Base-by-base conservation (phyloP, 805 yeast species). In the Grigorovia humatica region DNA sequence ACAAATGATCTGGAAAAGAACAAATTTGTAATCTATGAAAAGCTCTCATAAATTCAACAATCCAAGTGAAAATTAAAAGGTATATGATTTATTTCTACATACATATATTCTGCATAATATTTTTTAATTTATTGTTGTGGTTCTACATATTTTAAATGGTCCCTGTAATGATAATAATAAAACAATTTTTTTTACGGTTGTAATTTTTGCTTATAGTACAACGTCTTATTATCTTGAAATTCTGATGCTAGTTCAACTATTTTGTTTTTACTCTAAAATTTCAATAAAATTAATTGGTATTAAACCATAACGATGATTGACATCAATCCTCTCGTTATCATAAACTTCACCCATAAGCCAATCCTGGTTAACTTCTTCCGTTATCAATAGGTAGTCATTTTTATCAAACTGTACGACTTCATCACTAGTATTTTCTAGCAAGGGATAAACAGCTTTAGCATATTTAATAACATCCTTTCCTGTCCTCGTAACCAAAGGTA, bases 261-360 rank as follows among this genome's bases (percentile, higher is more conserved):
- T 13, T 11, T 15, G 4, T 27, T 43, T 18, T 12, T 44, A 51
- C 35, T 46, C 44, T 17, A 58, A 48, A 8, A 57, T 13, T 47
- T 58, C 54, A 32, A 63, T 58, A 45, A 63, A 63, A 49, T 63
- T 63, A 44, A 49, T 55, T 19, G 67, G 67, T 20, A 63, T 61
- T 19, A 63, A 52, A 17, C 67, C 67, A 20, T 47, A 46, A 38
- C 56, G 55, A 46, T 61, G 61, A 6, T 51, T 50, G 6, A 48
- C 52, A 15, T 51, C 50, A 11, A 61, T 58, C 42, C 44, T 57
- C 40, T 62, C 61, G 48, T 60, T 60, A 44, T 60, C 64, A 47
- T 62, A 62, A 9, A 65, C 69, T 51, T 66, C 70, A 30, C 70
- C 70, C 48, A 56, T 58, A 50, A 50, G 65, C 70, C 70, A 66